phyloP scores from a whole-genome alignment of 306 rosid species.

The Sophora flavescens region DNA sequence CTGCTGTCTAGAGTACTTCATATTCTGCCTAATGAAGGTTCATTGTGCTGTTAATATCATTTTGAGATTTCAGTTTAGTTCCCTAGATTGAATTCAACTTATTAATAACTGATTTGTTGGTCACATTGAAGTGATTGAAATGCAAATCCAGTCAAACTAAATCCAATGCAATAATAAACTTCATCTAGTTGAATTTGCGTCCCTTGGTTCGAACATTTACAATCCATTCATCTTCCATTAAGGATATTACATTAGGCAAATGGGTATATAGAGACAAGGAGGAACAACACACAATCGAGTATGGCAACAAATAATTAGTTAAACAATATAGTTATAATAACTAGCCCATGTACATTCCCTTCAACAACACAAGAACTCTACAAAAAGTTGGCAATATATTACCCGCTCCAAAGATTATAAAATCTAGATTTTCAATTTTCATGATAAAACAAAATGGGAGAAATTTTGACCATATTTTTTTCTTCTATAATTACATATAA shows the following conservation, averaged over 20 bases:
- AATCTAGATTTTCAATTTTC: background rate
- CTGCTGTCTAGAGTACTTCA: background rate
- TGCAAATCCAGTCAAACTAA: no score
- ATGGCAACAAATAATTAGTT: background rate
- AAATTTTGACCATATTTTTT: background rate
- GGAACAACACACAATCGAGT: background rate
- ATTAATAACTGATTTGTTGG: no score
- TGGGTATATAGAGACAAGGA: background rate
- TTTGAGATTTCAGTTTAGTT: background rate
- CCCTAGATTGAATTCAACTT: no score
- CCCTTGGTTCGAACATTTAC: no score
- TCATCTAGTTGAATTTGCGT: background rate
- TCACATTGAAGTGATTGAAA: no score
- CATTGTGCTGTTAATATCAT: background rate
- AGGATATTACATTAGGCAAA: no score
- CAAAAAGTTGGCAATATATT: background rate
- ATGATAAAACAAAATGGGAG: background rate
- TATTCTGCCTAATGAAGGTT: background rate
- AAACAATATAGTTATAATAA: background rate
- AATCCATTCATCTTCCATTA: no score
- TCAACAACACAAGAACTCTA: background rate
- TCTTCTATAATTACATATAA: constrained; percentile 25
- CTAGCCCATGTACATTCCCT: background rate
- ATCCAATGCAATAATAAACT: no score
- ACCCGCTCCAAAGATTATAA: background rate